Percentiles rank a stretch among this genome's conserved stretches.
Conservation (phyloP, 163 green algal genomes). For the Chloroidium sp. region DNA sequence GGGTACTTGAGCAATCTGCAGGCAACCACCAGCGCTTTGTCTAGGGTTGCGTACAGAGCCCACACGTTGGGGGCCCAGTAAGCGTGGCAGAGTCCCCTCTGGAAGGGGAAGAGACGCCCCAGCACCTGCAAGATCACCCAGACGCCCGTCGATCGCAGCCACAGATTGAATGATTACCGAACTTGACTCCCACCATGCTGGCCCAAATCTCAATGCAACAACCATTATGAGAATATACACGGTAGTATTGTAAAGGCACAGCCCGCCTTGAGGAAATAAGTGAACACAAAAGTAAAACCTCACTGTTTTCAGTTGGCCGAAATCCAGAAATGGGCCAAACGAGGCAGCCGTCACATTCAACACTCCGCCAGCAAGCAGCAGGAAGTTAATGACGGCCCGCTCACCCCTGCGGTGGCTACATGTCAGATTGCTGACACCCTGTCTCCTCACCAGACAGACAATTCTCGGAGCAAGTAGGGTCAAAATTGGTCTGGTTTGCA, state of each 20-base stretch:
- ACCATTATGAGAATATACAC: too few relatives aligned
- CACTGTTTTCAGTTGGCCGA: constrained; percentile 56
- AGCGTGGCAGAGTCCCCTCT: constrained; percentile 76
- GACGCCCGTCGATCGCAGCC: too few relatives aligned
- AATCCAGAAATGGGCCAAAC: constrained; percentile 62
- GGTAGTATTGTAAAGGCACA: too few relatives aligned
- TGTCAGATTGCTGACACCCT: too few relatives aligned
- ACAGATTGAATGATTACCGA: too few relatives aligned
- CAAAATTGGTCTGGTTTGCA: neutral
- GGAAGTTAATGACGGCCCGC: neutral
- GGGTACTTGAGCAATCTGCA: too few relatives aligned
- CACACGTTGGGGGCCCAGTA: constrained; percentile 96
- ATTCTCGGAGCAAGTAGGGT: neutral
- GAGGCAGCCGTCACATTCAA: constrained; percentile 38
- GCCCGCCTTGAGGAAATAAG: too few relatives aligned
- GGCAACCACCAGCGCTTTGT: constrained; percentile 58
- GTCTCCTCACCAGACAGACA: neutral
- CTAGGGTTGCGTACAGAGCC: constrained; percentile 79
- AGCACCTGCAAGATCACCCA: constrained; percentile 28
- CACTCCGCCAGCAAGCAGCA: constrained; percentile 38
- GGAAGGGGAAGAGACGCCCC: constrained; percentile 86
- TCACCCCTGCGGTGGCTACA: constrained; percentile 7
- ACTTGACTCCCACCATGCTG: too few relatives aligned
- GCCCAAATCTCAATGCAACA: too few relatives aligned
- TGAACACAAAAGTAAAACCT: neutral